A percentile compares a stretch with the other conserved stretches of the same genome.
Evolutionary conservation across 1,284 basidiomycete species (phyloP).

Genomic region (Fomitopsis schrenkii): DNA sequence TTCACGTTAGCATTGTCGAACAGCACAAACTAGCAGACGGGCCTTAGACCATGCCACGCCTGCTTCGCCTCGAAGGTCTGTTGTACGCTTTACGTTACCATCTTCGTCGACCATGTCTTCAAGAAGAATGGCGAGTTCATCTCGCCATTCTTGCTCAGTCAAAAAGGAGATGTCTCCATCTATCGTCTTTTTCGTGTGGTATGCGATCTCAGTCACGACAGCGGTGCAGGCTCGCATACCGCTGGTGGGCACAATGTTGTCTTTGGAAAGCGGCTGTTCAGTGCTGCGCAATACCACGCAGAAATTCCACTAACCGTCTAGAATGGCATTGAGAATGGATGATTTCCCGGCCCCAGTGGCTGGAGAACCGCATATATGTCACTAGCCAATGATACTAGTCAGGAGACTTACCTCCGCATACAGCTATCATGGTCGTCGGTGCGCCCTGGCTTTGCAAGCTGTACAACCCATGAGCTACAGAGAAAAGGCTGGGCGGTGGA

Average conservation of each 20-base stretch:
- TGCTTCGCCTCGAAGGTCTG: constrained; percentile 53
- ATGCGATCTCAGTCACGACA: constrained; percentile 58
- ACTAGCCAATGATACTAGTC: not conserved
- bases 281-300: constrained; percentile 3
- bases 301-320: constrained; percentile 41
- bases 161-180: constrained; percentile 58
- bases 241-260: constrained; percentile 60
- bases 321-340: constrained; percentile 53
- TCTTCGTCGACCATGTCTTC: constrained; percentile 57
- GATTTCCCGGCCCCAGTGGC: constrained; percentile 62
- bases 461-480: not conserved
- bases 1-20: not conserved
- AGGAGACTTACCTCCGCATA: constrained; percentile 47
- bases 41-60: constrained; percentile 62
- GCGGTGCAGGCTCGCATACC: constrained; percentile 67
- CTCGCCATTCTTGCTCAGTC: constrained; percentile 49
- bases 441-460: constrained; percentile 46
- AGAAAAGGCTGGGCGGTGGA: not conserved
- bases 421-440: constrained; percentile 55
- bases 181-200: constrained; percentile 50
- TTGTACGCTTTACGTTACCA: constrained; percentile 47
- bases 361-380: constrained; percentile 16
- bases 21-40: not conserved
- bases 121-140: constrained; percentile 49
- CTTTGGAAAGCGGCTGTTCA: constrained; percentile 22